Evolutionary conservation across 768 basidiomycete genomes (phyloP).

Genomic region (Gymnopilus junonius): DNA sequence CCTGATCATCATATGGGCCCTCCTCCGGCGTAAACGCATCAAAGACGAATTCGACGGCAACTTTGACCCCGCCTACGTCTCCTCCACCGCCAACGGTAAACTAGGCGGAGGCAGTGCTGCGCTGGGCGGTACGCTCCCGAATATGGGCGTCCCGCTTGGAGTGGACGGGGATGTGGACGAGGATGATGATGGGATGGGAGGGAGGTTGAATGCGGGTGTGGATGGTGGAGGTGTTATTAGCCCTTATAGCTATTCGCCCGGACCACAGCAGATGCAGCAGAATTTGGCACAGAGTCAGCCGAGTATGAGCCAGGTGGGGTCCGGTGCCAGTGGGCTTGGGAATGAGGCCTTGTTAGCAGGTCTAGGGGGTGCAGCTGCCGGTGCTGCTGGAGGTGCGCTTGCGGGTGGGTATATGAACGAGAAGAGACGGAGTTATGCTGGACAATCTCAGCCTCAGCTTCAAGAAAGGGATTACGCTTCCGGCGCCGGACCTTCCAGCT

Average conservation of each 20-base stretch:
- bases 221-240: conserved; percentile 29
- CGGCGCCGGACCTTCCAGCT: too few species aligned
- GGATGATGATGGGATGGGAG: conserved; percentile 32
- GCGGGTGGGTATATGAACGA: conserved; percentile 1
- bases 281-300: conserved; percentile 16
- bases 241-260: conserved; percentile 23
- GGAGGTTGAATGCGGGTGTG: conserved; percentile 22
- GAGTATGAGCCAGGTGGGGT: conserved; percentile 2
- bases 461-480: neutral
- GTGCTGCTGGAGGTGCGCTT: conserved; percentile 7
- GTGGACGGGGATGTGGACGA: too few species aligned
- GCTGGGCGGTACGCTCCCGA: conserved; percentile 21
- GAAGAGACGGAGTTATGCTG: neutral
- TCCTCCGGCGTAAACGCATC: conserved; percentile 21
- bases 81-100: neutral
- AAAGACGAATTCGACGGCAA: conserved; percentile 34
- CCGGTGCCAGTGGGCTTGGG: neutral
- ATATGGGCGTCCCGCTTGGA: conserved; percentile 18
- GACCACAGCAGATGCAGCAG: conserved; percentile 6
- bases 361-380: conserved; percentile 18
- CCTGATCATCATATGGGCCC: conserved; percentile 19
- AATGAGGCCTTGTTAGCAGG: neutral
- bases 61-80: conserved; percentile 30
- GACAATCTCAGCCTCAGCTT: neutral
- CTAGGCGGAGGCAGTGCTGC: conserved; percentile 13